Evolutionary conservation across 108 stramenopile species (phyloP).

Genomic region (Conticribra guillardii): DNA sequence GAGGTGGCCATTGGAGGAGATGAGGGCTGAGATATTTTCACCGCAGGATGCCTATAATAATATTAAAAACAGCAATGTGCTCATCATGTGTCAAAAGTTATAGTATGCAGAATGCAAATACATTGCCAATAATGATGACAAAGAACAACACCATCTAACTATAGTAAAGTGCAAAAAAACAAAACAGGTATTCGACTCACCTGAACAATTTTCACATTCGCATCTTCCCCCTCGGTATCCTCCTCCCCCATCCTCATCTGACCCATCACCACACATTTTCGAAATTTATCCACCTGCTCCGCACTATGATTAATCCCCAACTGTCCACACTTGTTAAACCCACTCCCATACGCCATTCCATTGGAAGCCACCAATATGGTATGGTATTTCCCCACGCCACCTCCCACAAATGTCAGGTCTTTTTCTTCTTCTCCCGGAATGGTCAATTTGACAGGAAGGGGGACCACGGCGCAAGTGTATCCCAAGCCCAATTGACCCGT

Average conservation of each 20-base stretch:
- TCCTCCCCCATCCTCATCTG: conserved; percentile 16
- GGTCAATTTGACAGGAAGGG: conserved; percentile 41
- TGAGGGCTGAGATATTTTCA: conserved; percentile 82
- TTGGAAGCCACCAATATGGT: conserved; percentile 65
- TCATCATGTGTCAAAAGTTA: too few relatives aligned
- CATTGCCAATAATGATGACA: too few relatives aligned
- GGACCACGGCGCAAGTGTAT: conserved; percentile 36
- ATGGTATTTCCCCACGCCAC: conserved; percentile 85
- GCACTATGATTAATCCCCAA: conserved; percentile 68
- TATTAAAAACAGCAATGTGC: background rate
- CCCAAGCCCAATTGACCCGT: conserved; percentile 51
- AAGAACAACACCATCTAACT: too few relatives aligned
- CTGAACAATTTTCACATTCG: conserved; percentile 52
- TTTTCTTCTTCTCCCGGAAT: conserved; percentile 8
- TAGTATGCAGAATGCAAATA: too few relatives aligned
- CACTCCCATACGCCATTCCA: conserved; percentile 65
- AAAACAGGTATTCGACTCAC: conserved; percentile 28
- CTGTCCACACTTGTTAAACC: conserved; percentile 79
- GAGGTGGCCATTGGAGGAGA: conserved; percentile 71
- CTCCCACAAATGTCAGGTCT: conserved; percentile 48
- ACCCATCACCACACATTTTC: conserved; percentile 51
- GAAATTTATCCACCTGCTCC: conserved; percentile 46
- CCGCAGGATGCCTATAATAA: conserved; percentile 66
- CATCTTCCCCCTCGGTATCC: conserved; percentile 14
- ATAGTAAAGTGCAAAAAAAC: conserved; percentile 5